Conservation (phyloP, 306 rosid genomes). For the Malus domestica region DNA sequence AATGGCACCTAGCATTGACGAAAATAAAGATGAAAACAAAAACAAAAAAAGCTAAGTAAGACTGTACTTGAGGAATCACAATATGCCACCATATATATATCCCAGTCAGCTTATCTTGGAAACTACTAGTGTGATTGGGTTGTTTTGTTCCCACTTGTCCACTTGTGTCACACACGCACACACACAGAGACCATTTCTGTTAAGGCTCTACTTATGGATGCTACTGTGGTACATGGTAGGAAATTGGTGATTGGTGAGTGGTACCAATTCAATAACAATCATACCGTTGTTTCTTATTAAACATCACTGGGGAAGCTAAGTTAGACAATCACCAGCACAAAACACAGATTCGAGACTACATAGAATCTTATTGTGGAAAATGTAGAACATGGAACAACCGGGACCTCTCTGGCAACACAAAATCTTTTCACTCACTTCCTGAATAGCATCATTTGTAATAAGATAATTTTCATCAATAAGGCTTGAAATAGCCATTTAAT, state of each 20-base stretch:
- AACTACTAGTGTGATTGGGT: not conserved
- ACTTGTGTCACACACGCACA: too few relatives aligned
- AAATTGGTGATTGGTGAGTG: too few relatives aligned
- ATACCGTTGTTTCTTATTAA: too few relatives aligned
- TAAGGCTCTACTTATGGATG: not conserved
- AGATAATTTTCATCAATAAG: not conserved
- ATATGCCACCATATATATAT: not conserved
- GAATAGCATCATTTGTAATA: not conserved
- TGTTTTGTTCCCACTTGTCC: not conserved
- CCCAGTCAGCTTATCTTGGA: not conserved
- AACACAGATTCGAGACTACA: not conserved
- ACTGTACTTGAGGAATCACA: not conserved
- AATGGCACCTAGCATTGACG: conserved; percentile 42
- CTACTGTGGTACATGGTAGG: too few relatives aligned
- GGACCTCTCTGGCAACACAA: not conserved
- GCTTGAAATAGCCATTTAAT: not conserved
- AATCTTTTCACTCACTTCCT: not conserved
- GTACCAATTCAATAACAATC: too few relatives aligned
- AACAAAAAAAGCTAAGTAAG: not conserved
- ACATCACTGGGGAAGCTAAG: not conserved
- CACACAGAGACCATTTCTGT: not conserved
- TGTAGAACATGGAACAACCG: too few relatives aligned
- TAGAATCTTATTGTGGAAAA: too few relatives aligned
- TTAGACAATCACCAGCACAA: not conserved
- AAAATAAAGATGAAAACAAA: not conserved